phyloP scores from a whole-genome alignment of 768 basidiomycete species.

The Lactarius tabidus region DNA sequence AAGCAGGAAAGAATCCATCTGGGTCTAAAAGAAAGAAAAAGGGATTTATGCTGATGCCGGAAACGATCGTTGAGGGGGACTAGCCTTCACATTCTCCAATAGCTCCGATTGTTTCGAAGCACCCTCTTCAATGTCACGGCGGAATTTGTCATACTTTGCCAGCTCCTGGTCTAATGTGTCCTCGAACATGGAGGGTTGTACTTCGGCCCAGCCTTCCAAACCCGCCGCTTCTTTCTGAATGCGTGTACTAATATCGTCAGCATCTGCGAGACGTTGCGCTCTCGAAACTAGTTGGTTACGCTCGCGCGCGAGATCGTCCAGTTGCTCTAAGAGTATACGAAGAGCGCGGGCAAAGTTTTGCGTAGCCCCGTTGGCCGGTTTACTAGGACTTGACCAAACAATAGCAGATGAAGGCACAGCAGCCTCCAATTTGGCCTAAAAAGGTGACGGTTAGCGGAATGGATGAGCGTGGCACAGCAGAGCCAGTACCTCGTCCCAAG shows the following conservation, averaged over 20 bases:
- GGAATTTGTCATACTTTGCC: constrained; percentile 73
- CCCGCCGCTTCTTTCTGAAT: constrained; percentile 63
- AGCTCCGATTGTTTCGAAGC: constrained; percentile 58
- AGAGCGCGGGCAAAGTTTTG: constrained; percentile 64
- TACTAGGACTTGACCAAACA: constrained; percentile 7
- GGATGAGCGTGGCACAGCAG: not conserved
- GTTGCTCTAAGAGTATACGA: constrained; percentile 68
- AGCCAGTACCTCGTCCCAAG: constrained; percentile 52
- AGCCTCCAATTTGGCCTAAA: constrained; percentile 59
- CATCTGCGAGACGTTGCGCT: constrained; percentile 54
- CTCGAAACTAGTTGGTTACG: constrained; percentile 61
- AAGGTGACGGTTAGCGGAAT: not conserved
- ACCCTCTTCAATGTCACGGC: constrained; percentile 50
- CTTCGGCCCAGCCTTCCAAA: constrained; percentile 62
- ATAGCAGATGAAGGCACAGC: constrained; percentile 59
- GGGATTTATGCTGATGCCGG: not conserved
- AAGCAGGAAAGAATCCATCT: constrained; percentile 70
- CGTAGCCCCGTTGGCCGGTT: constrained; percentile 33
- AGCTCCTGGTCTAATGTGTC: constrained; percentile 75
- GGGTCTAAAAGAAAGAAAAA: constrained; percentile 38
- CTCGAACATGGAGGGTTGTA: constrained; percentile 85
- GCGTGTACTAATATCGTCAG: constrained; percentile 69
- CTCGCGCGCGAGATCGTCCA: constrained; percentile 65
- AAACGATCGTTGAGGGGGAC: constrained; percentile 19
- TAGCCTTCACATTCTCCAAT: constrained; percentile 65